Evolutionary conservation across 164 flowering plant genomes (phyloP), one percentile per base, ranked within the genome.

Genomic region (Nymphaea colorata): DNA sequence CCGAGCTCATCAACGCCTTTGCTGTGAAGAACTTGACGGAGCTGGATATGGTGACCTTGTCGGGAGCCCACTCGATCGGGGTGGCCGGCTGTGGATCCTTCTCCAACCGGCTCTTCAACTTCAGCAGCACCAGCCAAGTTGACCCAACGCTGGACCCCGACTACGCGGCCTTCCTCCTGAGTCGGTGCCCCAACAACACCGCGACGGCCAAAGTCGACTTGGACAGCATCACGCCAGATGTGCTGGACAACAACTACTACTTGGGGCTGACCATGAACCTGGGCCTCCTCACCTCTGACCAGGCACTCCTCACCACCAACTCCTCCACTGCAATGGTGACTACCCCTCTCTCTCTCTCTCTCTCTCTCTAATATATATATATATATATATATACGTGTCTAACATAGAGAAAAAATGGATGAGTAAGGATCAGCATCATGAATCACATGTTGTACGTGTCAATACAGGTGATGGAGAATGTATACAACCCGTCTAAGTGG

Each of bases 61-160:
- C 63, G 79, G 86, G 85, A 41, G 86, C 71, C 55, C 89, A 88
- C 65, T 81, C 91, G 0, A 77, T 88, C 47, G 91, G 89, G 44
- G 60, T 70, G 0, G 77, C 77, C 0, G 88, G 80, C 43, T 88
- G 91, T 73, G 59, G 36, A 8, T 18, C 69, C 61, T 73, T 86
- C 62, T 44, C 71, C 61, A 67, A 64, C 44, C 76, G 94, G 75
- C 80, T 86, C 2, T 86, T 74, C 78, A 88, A 86, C 64, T 88
- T 88, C 81, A 74, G 80, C 0, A 84, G 84, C 4, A 79, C 76
- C n/a, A 81, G 79, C 1, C 88, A 80, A 42, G 43, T 64, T 0
- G 91, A 88, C 57, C 91, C 91, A 44, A 66, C 87, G 1, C 67
- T 88, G 3, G 62, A 82, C 69, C 6, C 86, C 41, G 62, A 62